Base-by-base conservation (phyloP, 805 yeast genomes). In the Kazachstania kunashirensis region DNA sequence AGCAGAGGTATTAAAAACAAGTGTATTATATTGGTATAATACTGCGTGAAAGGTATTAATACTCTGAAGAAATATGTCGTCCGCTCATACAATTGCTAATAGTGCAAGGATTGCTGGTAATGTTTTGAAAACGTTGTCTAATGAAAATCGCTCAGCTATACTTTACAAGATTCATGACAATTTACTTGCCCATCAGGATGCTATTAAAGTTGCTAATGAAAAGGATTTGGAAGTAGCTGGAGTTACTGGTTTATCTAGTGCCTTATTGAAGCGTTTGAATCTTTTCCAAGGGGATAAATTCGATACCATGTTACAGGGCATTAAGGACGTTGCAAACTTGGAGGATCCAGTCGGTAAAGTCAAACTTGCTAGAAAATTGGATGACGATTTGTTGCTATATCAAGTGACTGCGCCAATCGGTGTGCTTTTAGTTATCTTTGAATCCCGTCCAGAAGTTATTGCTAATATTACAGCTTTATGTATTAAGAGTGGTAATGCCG, bases 381-480 rank as follows among this genome's bases (percentile, higher is more conserved):
- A 92, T 56, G 95, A 85, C 37, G 94, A 84, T n/a, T 71, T 92
- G 45, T 80, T 77, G 34, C 65, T 92, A 42, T 81, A 77, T 59
- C 68, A 95, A 53, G 70, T 89, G 10, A 80, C 95, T 5, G 83
- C 95, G 19, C 98, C 99, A 11, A 86, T 92, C 5, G 99, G 99
- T 14, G 96, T 85, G 0, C 61, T 92, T 31, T 67, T 92, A 43
- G 86, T 92, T 31, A 94, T 92, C 38, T 92, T 92, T 58, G 99
- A 92, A 62, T 77, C 95, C 21, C 74, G 99, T 53, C 99, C 99
- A 26, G 99, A 92, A 58, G 98, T 92, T 9, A 92, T 92, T 65
- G 98, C 98, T 37, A 94, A 92, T 57, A 92, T 92, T 52, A 81
- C 96, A 11, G 92, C 98, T 0, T 68, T 92, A 50, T 95, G 97